Percentiles rank a stretch among this genome's conserved stretches.
These are phyloP conservation scores for Nicotiana noctiflora DNA, from an alignment of 257 asterid genomes.

Conservation along the genomic window DNA sequence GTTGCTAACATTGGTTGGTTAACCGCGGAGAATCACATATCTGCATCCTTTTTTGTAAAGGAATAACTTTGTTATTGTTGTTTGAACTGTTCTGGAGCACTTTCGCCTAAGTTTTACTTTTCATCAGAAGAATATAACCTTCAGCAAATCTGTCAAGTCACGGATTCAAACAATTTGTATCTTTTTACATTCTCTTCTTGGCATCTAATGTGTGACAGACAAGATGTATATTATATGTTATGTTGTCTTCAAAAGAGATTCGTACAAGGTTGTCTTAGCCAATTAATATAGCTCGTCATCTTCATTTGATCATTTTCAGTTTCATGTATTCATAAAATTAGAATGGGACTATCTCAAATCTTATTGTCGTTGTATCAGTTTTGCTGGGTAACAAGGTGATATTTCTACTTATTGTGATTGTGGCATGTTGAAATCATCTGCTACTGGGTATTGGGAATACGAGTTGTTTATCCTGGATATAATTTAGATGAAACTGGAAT, in stretches of 20 bases:
- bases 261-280: not conserved
- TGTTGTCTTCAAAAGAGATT: too few relatives aligned
- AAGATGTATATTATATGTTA: too few relatives aligned
- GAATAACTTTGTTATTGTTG: not conserved
- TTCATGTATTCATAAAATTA: not conserved
- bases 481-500: not conserved
- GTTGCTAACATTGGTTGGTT: not conserved
- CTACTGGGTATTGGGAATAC: not conserved
- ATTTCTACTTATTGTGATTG: not conserved
- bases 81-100: too few relatives aligned
- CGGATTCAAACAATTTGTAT: too few relatives aligned
- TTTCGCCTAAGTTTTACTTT: too few relatives aligned
- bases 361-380: not conserved
- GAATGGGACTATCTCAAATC: not conserved
- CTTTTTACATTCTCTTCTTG: too few relatives aligned
- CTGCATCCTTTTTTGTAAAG: not conserved
- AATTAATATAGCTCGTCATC: not conserved
- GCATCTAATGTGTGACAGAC: too few relatives aligned
- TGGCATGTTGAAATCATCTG: not conserved
- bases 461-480: not conserved
- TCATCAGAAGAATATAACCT: too few relatives aligned
- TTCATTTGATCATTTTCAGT: not conserved
- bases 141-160: too few relatives aligned
- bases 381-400: not conserved
- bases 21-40: not conserved